phyloP scores from a whole-genome alignment of 148 eudicot species.

The Spergularia bocconei region DNA sequence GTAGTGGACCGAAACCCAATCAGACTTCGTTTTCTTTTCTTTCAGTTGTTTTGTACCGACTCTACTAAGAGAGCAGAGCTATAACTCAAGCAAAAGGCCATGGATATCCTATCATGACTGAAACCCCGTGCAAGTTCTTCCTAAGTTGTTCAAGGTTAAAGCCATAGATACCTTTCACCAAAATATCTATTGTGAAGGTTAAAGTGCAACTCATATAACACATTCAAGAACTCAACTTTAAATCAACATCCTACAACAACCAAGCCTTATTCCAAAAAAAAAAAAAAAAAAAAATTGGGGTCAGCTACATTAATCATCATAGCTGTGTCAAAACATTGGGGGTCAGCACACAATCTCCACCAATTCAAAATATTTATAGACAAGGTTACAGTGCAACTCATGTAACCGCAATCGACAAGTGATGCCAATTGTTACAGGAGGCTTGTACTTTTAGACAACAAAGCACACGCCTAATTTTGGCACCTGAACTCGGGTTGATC shows the following conservation, averaged over 20 bases:
- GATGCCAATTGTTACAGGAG: background rate
- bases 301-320: no score
- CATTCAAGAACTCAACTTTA: background rate
- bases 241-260: background rate
- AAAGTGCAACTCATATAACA: no score
- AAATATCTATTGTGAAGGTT: background rate
- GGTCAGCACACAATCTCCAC: no score
- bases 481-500: background rate
- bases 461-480: background rate
- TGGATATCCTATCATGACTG: background rate
- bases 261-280: no score
- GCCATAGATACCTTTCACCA: background rate
- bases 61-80: background rate
- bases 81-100: background rate
- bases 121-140: background rate
- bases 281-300: no score
- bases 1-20: background rate
- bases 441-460: background rate
- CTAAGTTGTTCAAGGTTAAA: slow-evolving; percentile 3
- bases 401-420: background rate
- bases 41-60: background rate
- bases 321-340: no score
- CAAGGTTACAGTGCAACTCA: background rate
- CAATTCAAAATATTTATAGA: background rate
- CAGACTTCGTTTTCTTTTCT: background rate